Percentiles rank a stretch among this genome's conserved stretches.
Evolutionary conservation across 768 basidiomycete species (phyloP).

Genomic region (Gymnopilus dilepis): DNA sequence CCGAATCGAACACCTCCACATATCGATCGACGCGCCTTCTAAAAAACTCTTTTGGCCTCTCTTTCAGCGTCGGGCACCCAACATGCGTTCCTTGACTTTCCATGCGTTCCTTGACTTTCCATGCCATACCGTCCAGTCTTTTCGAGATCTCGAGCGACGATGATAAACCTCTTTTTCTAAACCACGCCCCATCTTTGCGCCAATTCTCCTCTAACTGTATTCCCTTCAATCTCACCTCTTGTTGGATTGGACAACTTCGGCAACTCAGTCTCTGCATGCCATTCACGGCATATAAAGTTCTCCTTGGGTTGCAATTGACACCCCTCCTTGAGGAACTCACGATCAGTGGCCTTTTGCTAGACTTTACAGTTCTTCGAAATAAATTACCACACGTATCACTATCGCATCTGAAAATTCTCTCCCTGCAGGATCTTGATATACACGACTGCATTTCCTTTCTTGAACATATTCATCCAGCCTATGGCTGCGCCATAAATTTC

Average conservation of each 20-base stretch:
- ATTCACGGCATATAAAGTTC: neutral
- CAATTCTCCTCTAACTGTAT: neutral
- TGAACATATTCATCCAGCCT: neutral
- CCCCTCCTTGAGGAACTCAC: neutral
- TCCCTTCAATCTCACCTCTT: neutral
- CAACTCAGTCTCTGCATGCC: neutral
- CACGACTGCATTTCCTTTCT: neutral
- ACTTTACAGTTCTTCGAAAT: too few relatives aligned
- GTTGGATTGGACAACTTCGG: neutral
- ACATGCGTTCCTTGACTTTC: neutral
- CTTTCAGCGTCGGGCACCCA: constrained; percentile 1
- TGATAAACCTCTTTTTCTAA: neutral
- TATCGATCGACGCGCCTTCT: neutral
- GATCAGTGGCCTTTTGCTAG: neutral
- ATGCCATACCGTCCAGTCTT: neutral
- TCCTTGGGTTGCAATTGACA: neutral
- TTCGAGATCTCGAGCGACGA: neutral
- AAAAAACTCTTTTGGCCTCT: neutral
- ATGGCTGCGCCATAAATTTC: neutral
- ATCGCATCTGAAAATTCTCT: neutral
- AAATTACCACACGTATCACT: neutral
- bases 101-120: neutral
- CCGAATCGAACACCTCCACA: neutral
- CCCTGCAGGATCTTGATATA: neutral
- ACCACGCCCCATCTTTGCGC: neutral